Evolutionary conservation across 306 rosid genomes (phyloP).

Genomic region (Adenanthera pavonina): DNA sequence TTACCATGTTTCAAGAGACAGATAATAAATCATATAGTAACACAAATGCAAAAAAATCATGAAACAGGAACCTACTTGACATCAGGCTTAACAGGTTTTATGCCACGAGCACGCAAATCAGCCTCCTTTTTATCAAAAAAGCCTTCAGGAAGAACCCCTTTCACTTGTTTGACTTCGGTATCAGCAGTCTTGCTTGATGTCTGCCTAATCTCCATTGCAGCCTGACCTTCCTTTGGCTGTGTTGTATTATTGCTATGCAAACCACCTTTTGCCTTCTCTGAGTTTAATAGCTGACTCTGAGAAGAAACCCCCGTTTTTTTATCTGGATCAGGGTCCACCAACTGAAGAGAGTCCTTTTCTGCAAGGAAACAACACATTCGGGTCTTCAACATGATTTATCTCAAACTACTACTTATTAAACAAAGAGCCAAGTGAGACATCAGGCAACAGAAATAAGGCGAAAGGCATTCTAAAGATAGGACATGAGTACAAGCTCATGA

Average conservation of each 20-base stretch:
- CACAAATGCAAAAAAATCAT: slow-evolving; percentile 36
- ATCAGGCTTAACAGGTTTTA: slow-evolving; percentile 85
- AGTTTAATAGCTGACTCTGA: background rate
- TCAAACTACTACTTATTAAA: slow-evolving; percentile 17
- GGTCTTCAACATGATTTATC: background rate
- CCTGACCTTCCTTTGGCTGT: slow-evolving; percentile 44
- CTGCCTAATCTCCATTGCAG: slow-evolving; percentile 45
- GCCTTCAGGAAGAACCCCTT: slow-evolving; percentile 92
- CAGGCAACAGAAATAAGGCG: background rate
- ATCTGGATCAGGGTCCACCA: slow-evolving; percentile 45
- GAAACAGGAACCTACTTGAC: slow-evolving; percentile 76
- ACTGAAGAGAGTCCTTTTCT: slow-evolving; percentile 53
- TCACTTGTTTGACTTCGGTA: slow-evolving; percentile 65
- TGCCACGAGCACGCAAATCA: slow-evolving; percentile 89
- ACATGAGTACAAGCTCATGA: background rate
- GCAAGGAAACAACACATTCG: slow-evolving; percentile 30
- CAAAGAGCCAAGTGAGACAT: slow-evolving; percentile 35
- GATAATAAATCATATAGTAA: background rate
- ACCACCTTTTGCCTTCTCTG: slow-evolving; percentile 34
- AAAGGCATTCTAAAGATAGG: slow-evolving; percentile 21
- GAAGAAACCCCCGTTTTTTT: background rate
- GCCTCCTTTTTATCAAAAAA: slow-evolving; percentile 98
- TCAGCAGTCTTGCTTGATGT: slow-evolving; percentile 46
- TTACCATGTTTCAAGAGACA: background rate
- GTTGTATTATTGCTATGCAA: slow-evolving; percentile 42